Base-by-base conservation (phyloP, 768 basidiomycete genomes). In the Russula brevipes region DNA sequence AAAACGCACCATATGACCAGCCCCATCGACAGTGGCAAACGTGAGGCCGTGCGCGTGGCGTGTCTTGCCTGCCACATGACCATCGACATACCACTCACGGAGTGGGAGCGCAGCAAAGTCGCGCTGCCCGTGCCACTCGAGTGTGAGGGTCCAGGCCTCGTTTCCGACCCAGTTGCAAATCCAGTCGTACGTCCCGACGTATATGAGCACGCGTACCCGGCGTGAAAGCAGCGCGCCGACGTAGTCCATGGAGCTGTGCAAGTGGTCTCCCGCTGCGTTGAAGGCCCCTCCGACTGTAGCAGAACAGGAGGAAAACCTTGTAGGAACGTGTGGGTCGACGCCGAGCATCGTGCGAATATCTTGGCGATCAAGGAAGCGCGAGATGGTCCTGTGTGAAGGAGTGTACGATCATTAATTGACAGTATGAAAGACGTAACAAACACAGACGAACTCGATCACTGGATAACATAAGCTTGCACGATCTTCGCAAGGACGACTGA, bases 1-100 rank as follows among this genome's bases (percentile, higher is more conserved):
- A 35, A 24, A 39, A 39, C 67, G 47, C 45, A 86, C 86, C 86
- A 87, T 87, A 75, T 91, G 89, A n/a, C 89, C 89, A 17, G 87
- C 88, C 10, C 79, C 85, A 45, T 79, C 73, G 49, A 88, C 75
- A 0, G 82, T 86, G 6, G 79, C 81, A 71, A 84, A 88, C 11
- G 85, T 87, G 57, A 92, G 73, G 9, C 81, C 81, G 5, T 77
- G 79, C 31, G 77, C 78, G 52, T 75, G 78, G 68, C 84, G 81
- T 41, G 81, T 82, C 66, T 76, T 73, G 3, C 88, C 88, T 0
- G 78, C 87, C 8, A 71, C 70, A 55, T 78, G 70, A 1, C 81
- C 84, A 52, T 81, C 75, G 16, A 87, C 80, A 2, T 69, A 68
- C 87, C 87, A 90, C 10, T 82, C 76, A 50, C 75, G 73, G 70